Conservation (phyloP, 1,284 basidiomycete species). For the Kwoniella shivajii region DNA sequence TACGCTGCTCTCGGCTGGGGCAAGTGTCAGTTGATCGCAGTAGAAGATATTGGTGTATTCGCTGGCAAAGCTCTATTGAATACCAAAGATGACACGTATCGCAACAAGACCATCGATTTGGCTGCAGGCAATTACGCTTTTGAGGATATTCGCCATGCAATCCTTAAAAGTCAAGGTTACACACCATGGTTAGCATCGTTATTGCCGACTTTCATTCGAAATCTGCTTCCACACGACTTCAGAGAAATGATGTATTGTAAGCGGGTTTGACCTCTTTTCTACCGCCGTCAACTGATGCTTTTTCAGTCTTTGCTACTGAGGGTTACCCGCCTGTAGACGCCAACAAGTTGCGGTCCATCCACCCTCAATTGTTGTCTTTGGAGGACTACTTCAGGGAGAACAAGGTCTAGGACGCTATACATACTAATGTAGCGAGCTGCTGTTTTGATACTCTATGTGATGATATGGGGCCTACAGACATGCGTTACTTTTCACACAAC, state of each 20-base stretch:
- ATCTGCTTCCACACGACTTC: constrained; percentile 18
- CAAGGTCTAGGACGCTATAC: too few species aligned
- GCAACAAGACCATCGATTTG: constrained; percentile 18
- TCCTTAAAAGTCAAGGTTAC: constrained; percentile 14
- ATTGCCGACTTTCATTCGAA: constrained; percentile 5
- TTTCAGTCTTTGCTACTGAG: too few species aligned
- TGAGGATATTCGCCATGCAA: constrained; percentile 3
- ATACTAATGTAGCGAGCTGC: too few species aligned
- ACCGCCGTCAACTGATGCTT: not conserved
- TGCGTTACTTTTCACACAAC: too few species aligned
- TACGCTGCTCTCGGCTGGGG: constrained; percentile 7
- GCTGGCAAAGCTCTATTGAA: constrained; percentile 20
- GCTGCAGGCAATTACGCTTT: constrained; percentile 17
- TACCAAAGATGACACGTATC: constrained; percentile 9
- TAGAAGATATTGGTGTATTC: constrained; percentile 22
- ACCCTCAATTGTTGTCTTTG: too few species aligned
- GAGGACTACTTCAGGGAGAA: too few species aligned
- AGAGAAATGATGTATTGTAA: constrained; percentile 27
- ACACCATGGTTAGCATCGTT: constrained; percentile 24
- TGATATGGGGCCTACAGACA: too few species aligned
- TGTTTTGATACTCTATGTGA: too few species aligned
- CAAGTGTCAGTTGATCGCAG: constrained; percentile 14
- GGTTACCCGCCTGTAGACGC: too few species aligned
- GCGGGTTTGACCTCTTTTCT: not conserved
- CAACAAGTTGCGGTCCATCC: too few species aligned